phyloP scores from a whole-genome alignment of 208 protist genomes.

The Leishmania amazonensis region DNA sequence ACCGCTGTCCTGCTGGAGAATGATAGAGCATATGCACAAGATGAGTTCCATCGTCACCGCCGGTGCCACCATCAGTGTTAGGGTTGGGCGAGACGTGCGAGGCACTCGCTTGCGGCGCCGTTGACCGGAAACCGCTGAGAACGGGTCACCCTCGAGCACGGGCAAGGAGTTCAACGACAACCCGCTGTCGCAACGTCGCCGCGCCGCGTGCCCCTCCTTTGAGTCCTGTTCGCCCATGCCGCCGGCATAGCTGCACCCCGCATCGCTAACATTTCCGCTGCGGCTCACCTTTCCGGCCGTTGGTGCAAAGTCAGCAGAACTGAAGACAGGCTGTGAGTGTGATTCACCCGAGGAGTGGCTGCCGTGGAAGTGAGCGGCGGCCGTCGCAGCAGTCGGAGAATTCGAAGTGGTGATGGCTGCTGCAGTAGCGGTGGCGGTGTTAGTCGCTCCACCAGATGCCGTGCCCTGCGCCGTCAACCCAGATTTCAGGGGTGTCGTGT shows the following conservation, averaged over 20 bases:
- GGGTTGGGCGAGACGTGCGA: neutral
- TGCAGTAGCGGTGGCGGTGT: neutral
- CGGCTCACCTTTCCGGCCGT: neutral
- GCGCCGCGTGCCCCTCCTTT: constrained; percentile 1
- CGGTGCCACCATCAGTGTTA: constrained; percentile 32
- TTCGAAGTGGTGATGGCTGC: neutral
- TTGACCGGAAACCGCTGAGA: neutral
- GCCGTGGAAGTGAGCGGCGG: neutral
- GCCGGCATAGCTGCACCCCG: neutral
- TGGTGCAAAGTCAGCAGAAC: constrained; percentile 3
- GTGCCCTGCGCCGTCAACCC: neutral
- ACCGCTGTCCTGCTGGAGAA: constrained; percentile 59
- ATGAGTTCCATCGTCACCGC: constrained; percentile 62
- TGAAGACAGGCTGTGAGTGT: neutral
- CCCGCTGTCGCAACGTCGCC: neutral
- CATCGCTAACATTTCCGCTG: neutral
- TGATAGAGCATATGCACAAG: constrained; percentile 49
- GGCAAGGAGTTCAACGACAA: neutral
- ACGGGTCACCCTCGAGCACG: neutral
- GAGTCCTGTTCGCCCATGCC: neutral
- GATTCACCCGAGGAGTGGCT: neutral
- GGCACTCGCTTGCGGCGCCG: neutral
- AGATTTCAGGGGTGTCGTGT: neutral
- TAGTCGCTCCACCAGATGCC: neutral
- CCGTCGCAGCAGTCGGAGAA: neutral